Evolutionary conservation across 2,329 filamentous ascomycete species (phyloP).

Genomic region (Biscogniauxia sp.): DNA sequence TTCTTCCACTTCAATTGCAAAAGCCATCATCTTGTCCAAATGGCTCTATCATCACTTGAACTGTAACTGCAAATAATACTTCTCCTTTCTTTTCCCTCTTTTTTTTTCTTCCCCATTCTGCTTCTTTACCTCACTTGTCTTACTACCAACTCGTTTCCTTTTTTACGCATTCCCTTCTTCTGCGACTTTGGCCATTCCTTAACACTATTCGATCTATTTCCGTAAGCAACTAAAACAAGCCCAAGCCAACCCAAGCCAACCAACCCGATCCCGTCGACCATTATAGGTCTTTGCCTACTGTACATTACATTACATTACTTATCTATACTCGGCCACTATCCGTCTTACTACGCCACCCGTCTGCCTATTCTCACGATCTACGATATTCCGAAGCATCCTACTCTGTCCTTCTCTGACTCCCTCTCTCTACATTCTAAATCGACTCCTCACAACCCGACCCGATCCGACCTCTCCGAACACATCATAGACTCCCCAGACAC

Average conservation of each 20-base stretch:
- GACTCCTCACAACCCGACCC: neutral
- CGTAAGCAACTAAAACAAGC: neutral
- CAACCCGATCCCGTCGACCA: neutral
- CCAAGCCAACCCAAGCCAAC: neutral
- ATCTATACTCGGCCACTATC: neutral
- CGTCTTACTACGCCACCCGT: too few relatives aligned
- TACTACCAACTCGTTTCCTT: neutral
- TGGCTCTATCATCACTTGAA: constrained; percentile 13
- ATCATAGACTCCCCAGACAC: too few relatives aligned
- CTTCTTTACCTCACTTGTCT: neutral
- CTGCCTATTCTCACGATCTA: neutral
- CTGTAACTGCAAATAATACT: constrained; percentile 1
- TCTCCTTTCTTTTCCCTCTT: constrained; percentile 2
- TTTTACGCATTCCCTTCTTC: neutral
- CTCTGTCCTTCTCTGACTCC: neutral
- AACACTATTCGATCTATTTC: neutral
- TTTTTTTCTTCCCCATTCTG: constrained; percentile 1
- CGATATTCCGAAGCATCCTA: neutral
- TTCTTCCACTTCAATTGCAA: constrained; percentile 5
- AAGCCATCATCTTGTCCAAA: constrained; percentile 11
- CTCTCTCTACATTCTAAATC: neutral
- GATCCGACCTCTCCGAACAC: constrained; percentile 1
- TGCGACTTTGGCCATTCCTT: neutral
- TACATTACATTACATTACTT: too few relatives aligned
- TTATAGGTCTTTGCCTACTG: neutral